Evolutionary conservation across 2,329 filamentous ascomycete genomes (phyloP).

Genomic region (Chalaropsis ovoidea): DNA sequence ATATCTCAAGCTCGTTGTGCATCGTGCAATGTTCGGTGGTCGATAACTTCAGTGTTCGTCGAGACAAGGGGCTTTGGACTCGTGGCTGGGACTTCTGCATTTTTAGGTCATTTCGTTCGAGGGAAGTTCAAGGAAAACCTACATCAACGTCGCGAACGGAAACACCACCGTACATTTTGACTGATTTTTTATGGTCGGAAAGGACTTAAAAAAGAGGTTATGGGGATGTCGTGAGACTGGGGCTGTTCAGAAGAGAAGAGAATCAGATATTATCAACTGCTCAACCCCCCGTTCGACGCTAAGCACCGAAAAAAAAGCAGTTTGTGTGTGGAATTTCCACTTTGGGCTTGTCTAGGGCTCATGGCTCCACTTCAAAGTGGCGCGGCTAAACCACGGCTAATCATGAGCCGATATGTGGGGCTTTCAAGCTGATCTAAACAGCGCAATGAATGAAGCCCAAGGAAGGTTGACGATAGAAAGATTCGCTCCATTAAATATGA

Average conservation of each 20-base stretch:
- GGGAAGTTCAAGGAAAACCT: constrained; percentile 36
- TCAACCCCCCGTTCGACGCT: background rate
- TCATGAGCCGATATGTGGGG: background rate
- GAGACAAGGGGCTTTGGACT: constrained; percentile 14
- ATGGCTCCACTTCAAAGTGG: constrained; percentile 4
- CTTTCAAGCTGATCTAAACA: too few relatives aligned
- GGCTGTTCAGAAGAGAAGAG: constrained; percentile 15
- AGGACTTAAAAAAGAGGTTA: constrained; percentile 24
- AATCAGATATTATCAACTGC: constrained; percentile 18
- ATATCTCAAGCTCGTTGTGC: background rate
- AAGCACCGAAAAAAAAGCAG: constrained; percentile 2
- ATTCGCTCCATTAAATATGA: constrained; percentile 2
- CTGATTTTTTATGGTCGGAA: constrained; percentile 37
- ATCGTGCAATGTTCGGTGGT: background rate
- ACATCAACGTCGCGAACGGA: constrained; percentile 79
- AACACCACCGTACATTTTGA: constrained; percentile 70
- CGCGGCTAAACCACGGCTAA: constrained; percentile 15
- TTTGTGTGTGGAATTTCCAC: constrained; percentile 17
- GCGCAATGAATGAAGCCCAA: background rate
- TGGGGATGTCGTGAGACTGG: constrained; percentile 16
- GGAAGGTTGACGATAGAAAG: background rate
- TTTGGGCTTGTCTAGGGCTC: constrained; percentile 21
- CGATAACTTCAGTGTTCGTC: background rate
- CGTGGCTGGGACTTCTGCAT: constrained; percentile 9
- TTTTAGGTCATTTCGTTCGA: constrained; percentile 26